Base-by-base conservation (phyloP, 257 asterid species). In the Leptodermis oblonga region DNA sequence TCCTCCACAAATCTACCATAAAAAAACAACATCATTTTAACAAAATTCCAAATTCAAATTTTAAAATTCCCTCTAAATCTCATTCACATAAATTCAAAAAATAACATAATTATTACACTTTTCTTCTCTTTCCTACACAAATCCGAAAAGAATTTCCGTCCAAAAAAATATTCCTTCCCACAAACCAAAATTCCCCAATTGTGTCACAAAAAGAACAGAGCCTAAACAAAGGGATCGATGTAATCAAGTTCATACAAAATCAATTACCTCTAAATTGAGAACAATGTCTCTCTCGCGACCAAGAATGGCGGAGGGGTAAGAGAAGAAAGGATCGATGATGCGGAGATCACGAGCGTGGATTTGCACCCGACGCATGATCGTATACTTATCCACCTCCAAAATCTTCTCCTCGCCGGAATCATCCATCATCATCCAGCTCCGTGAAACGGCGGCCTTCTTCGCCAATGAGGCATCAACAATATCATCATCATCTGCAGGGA, bases 401-500 rank as follows among this genome's bases (percentile, higher is more conserved):
- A 11, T 61, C 41, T 15, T 61, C 39, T 61, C 66, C 11, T 61
- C 46, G 4, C 66, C 66, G 15, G 46, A 17, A 23, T 45, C 45
- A 41, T 61, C 66, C 17, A 61, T 11, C 6, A 18, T 45, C 26
- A 61, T 18, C 66, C 66, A 61, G 45, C 28, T 34, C 46, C 66
- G 45, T 1, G 46, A 17, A 28, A 12, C 66, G 15, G 66, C 73
- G 10, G 86, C 85, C 69, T 86, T 86, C 51, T 91, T 88, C 84
- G 82, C 82, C 82, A 77, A 41, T 68, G 70, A 39, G 52, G 18
- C 59, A 1, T 30, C 85, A 37, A 71, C 55, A 41, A 36, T 11
- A 1, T n/a, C n/a, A n/a, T n/a, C n/a, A n/a, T n/a, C 86, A 78
- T 90, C 95, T 75, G 56, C 71, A 56, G 86, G 82, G 56, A 88